A percentile compares a stretch with the other conserved stretches of the same genome.
Evolutionary conservation across 352 stramenopile genomes (phyloP).

Genomic region (Pilasporangium apinafurcum): DNA sequence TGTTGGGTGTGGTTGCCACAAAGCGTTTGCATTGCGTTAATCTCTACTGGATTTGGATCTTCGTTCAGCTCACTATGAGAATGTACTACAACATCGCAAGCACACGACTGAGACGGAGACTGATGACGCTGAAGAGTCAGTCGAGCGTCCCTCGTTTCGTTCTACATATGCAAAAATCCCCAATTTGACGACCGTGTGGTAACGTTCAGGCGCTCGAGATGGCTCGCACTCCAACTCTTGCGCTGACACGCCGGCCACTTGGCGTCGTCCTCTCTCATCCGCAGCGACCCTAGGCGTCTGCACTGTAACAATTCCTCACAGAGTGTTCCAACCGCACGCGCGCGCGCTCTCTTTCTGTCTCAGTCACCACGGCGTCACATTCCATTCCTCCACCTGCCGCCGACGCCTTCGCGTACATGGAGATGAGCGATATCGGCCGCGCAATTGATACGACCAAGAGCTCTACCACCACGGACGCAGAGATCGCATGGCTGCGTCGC

Average conservation of each 20-base stretch:
- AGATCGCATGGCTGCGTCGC: conserved; percentile 71
- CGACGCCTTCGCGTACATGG: conserved; percentile 29
- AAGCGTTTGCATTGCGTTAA: too few relatives aligned
- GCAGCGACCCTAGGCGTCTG: conserved; percentile 8
- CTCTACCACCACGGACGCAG: conserved; percentile 22
- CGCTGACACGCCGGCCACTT: conserved; percentile 2
- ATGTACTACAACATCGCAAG: too few relatives aligned
- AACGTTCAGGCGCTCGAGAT: too few relatives aligned
- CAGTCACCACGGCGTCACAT: not conserved
- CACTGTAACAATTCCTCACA: conserved; percentile 2
- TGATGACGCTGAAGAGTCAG: too few relatives aligned
- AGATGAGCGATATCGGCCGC: conserved; percentile 32
- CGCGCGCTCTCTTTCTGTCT: not conserved
- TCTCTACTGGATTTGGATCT: too few relatives aligned
- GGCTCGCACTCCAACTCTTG: too few relatives aligned
- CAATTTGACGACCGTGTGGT: too few relatives aligned
- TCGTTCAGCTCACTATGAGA: too few relatives aligned
- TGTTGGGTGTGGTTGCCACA: too few relatives aligned
- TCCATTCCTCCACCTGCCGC: conserved; percentile 1
- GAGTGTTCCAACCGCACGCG: not conserved
- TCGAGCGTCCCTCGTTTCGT: too few relatives aligned
- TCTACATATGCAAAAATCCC: too few relatives aligned
- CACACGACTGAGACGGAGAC: too few relatives aligned
- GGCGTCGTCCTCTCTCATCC: conserved; percentile 1
- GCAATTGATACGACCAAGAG: conserved; percentile 16